Conservation (phyloP, 2,329 filamentous ascomycete species). For the Exserohilum turcica region DNA sequence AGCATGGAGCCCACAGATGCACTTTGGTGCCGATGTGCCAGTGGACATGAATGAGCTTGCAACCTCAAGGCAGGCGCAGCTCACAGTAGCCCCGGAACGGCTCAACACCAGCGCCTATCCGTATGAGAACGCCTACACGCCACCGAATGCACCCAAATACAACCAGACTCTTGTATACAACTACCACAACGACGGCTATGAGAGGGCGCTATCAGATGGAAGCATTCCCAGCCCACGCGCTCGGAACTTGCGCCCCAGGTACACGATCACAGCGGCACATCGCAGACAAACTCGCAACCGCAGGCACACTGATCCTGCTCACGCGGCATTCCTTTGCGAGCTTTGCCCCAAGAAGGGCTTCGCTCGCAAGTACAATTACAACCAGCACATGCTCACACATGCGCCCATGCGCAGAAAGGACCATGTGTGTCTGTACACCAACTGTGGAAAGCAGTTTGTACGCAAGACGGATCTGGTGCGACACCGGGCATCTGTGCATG, state of each 20-base stretch:
- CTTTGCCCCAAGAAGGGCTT: conserved; percentile 75
- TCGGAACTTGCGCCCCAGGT: conserved; percentile 5
- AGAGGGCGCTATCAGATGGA: conserved; percentile 18
- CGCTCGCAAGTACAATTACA: conserved; percentile 83
- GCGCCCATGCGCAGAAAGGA: conserved; percentile 73
- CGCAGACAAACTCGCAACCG: conserved; percentile 20
- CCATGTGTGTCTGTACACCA: conserved; percentile 67
- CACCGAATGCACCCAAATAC: conserved; percentile 28
- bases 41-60: conserved; percentile 16
- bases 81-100: conserved; percentile 43
- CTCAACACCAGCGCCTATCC: conserved; percentile 29
- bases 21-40: conserved; percentile 20
- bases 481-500: conserved; percentile 68
- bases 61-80: conserved; percentile 22
- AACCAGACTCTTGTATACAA: conserved; percentile 20
- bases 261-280: conserved; percentile 4
- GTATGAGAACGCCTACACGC: conserved; percentile 33
- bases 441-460: conserved; percentile 77
- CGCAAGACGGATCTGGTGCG: conserved; percentile 77
- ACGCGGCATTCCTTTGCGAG: conserved; percentile 66
- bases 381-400: conserved; percentile 84
- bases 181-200: conserved; percentile 18
- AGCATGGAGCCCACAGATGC: conserved; percentile 34
- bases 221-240: conserved; percentile 20
- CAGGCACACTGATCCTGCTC: conserved; percentile 23